phyloP scores from a whole-genome alignment of 176 grass and related monocot genomes.

The Aechmea fasciata region DNA sequence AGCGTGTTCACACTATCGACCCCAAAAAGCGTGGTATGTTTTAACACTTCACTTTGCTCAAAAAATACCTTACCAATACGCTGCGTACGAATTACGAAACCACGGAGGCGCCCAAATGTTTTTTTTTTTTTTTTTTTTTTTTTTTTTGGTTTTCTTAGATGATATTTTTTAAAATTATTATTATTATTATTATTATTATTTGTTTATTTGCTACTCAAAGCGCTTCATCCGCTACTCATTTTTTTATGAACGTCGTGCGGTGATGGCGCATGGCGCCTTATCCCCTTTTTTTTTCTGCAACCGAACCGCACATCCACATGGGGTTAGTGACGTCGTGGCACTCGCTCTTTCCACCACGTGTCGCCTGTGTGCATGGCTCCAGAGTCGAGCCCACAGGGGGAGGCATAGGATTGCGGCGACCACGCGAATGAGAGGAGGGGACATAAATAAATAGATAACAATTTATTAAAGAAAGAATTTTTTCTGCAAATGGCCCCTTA shows the following conservation, averaged over 20 bases:
- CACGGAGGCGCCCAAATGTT: too few relatives aligned
- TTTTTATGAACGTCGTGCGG: neutral
- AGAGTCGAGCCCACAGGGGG: neutral
- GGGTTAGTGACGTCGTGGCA: neutral
- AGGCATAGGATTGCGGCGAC: neutral
- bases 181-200: too few relatives aligned
- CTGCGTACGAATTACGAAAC: too few relatives aligned
- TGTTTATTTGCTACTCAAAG: neutral
- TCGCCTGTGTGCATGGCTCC: neutral
- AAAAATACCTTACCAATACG: too few relatives aligned
- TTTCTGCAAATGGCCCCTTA: too few relatives aligned
- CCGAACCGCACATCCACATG: neutral
- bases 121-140: too few relatives aligned
- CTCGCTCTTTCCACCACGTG: neutral
- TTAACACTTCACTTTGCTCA: too few relatives aligned
- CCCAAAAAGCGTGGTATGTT: too few relatives aligned
- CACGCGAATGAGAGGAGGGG: neutral
- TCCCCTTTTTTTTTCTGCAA: neutral
- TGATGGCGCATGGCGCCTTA: neutral
- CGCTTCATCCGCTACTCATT: neutral
- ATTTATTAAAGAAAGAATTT: neutral
- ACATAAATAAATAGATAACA: too few relatives aligned
- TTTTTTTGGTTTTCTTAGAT: too few relatives aligned
- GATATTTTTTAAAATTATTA: too few relatives aligned
- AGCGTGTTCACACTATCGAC: too few relatives aligned